Evolutionary conservation across 768 basidiomycete genomes (phyloP), one percentile per base, ranked within the genome.

Genomic region (Termitomyces sp.): DNA sequence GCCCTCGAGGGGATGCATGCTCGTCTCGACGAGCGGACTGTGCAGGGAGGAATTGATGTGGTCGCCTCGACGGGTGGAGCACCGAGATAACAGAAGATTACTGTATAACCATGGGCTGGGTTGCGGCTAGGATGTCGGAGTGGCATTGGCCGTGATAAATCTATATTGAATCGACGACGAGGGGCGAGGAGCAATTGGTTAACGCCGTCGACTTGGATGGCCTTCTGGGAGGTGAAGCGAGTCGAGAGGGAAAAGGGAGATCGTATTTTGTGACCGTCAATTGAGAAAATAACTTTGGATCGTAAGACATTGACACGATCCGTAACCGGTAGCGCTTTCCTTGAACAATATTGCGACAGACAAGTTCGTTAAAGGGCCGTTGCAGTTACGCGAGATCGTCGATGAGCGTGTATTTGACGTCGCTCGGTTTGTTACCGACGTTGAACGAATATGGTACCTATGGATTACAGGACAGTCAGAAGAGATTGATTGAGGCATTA

Each of bases 261-360:
- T 26, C 54, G 7, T 22, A 46, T 64, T 6, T 65, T 64, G 57
- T 81, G 80, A n/a, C 71, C 70, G 59, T 80, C 76, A 34, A 81
- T 74, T 2, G 74, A 67, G 63, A 82, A 80, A 36, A 66, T 67
- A 71, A 79, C 32, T 65, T 67, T 8, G 69, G 63, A 56, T 65
- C 67, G 62, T 69, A 73, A 20, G 68, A 67, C 47, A 70, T 60
- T 37, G 67, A 68, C 39, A 75, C 59, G 10, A 75, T 51, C 10
- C 76, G 70, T 54, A 72, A 64, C 22, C 74, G 69, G 55, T 75
- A 76, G 12, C 76, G 66, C 54, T 66, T 68, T 1, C 70, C 68
- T 4, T 54, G 52, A 7, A 66, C 54, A 24, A 78, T 77, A 9
- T 65, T 68, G 46, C 62, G 37, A 78, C 69, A 0, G 72, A 65